These are phyloP conservation scores for Geotrichum reessii DNA, from an alignment of 1,139 yeast genomes.

Conservation along the genomic window DNA sequence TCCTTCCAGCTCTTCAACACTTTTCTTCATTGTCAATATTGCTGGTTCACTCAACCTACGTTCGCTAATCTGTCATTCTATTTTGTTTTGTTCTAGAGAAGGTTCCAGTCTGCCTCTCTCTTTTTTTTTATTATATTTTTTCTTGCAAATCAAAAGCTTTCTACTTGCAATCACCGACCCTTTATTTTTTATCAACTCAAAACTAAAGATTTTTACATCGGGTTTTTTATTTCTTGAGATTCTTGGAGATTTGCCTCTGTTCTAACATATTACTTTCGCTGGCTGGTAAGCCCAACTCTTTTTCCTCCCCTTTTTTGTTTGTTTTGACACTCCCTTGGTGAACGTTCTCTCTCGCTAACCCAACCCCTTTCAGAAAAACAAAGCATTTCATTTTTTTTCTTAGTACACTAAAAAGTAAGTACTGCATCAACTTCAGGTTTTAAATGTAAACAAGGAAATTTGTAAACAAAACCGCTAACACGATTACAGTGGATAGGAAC, in stretches of 20 bases:
- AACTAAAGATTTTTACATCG: neutral
- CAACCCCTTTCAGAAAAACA: neutral
- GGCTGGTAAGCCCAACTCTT: neutral
- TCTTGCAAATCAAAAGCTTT: neutral
- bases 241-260: neutral
- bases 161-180: neutral
- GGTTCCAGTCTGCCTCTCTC: neutral
- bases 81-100: neutral
- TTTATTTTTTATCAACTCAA: too few species aligned
- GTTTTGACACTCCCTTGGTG: too few species aligned
- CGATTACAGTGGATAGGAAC: constrained; percentile 7
- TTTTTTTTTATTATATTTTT: too few species aligned
- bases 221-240: neutral
- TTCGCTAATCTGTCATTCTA: too few species aligned
- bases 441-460: neutral
- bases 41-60: too few species aligned
- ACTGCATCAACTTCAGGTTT: neutral
- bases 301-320: neutral
- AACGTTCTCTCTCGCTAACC: neutral
- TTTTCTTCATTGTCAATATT: too few species aligned
- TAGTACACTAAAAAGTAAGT: neutral
- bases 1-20: neutral
- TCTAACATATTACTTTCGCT: neutral
- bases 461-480: neutral
- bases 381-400: neutral